Evolutionary conservation across 2,329 filamentous ascomycete genomes (phyloP), one percentile per base, ranked within the genome.

Genomic region (Elsinoe batatas): DNA sequence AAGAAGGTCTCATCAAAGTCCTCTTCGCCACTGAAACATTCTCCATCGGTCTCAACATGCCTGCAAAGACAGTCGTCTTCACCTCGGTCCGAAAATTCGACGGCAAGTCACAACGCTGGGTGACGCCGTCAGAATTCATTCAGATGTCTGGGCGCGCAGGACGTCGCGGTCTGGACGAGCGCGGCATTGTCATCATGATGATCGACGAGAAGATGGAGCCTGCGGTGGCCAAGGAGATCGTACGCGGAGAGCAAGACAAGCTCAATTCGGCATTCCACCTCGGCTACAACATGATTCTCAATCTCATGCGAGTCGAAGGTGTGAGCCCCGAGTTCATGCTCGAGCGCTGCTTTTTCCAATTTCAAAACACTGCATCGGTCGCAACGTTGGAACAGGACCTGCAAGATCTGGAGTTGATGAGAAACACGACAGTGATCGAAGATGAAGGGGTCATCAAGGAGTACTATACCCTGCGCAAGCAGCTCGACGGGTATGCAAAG

Each of bases 121-220:
- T 97, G 17, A 96, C 91, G 0, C 89, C 90, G 1, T 95, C 89
- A 10, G 93, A 98, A 65, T 98, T 97, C 71, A 88, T 98, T 53
- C 93, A 98, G 69, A 98, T 98, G 93, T 95, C 93, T 54, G 93
- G 93, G 59, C 88, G 93, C 72, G 93, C 93, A 58, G 93, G 93
- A 67, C 88, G 93, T 79, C 85, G 93, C 82, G 93, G 93, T 72
- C 85, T 98, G 55, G 93, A 98, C 74, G 91, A 96, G 60, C 87
- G 93, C 61, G 93, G 93, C 79, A 94, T 97, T 63, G 93, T 98
- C 63, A 97, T 98, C 69, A 97, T 98, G 89, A 97, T 98, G 91
- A 87, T 98, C 59, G 87, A 94, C 66, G 88, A 94, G 69, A 89
- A 93, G 73, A 91, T 98, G 75, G 93, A 98, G 65, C 93, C 93